Base-by-base conservation (phyloP, 371 early-diverging fungal genomes). In the Mortierella sp. region DNA sequence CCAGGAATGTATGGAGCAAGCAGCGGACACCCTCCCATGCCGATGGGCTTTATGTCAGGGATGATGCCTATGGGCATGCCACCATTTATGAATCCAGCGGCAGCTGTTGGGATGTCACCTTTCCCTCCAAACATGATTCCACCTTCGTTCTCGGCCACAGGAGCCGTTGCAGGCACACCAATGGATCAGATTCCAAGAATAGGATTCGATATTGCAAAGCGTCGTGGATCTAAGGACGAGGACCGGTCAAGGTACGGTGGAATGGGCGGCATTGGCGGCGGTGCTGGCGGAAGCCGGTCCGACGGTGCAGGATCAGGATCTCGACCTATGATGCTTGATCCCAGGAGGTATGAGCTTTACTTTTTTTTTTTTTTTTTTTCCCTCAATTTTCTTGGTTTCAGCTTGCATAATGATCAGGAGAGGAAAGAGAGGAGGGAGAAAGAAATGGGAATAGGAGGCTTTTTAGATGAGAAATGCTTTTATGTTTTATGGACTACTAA, bases 131-230 rank as follows among this genome's bases (percentile, higher is more conserved):
- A 64, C 1, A 73, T 79, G 18, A 73, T 79, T 60, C 80, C 80
- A 7, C 80, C 80, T 1, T 63, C 73, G 3, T 79, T 79, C 62
- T 29, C 47, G 25, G 62, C 73, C 1, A 48, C 77, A 48, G 82
- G 83, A 28, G 84, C 85, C 9, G 80, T 84, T 37, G 67, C 81
- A 21, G 89, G 89, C n/a, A 86, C 89, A 16, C 87, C 89, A 18
- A 83, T 86, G 83, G 88, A 91, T 64, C 88, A 89, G 69, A 91
- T 91, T 50, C 91, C 91, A 57, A 81, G 91, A 21, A 88, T 91
- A 66, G 91, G 91, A 25, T 89, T 91, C 66, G 87, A 84, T 69
- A 80, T 69, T 14, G 67, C 76, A 11, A 73, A 80, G 72, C 52
- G 84, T 28, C 68, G 70, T 14, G 64, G 66, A 25, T 68, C 72